phyloP scores from a whole-genome alignment of 805 yeast species.

The Teunomyces panamensis region DNA sequence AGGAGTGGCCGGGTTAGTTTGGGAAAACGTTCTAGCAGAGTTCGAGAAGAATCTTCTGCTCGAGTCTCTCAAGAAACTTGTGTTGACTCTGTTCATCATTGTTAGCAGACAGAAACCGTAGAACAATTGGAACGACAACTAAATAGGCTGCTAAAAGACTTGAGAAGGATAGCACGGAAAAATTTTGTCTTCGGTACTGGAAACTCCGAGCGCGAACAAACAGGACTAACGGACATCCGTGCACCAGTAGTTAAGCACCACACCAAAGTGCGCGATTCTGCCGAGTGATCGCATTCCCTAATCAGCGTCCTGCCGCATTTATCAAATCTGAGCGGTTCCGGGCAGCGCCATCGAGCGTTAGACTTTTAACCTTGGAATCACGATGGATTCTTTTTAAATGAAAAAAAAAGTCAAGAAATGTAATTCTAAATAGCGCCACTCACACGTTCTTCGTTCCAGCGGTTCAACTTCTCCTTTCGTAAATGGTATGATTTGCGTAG shows the following conservation, averaged over 20 bases:
- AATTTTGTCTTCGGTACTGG: neutral
- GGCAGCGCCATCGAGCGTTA: neutral
- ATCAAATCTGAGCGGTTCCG: neutral
- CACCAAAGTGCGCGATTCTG: too few species aligned
- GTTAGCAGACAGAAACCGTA: too few species aligned
- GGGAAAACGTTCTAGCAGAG: slow-evolving; percentile 20
- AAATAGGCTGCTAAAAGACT: too few species aligned
- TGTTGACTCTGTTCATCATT: slow-evolving; percentile 11
- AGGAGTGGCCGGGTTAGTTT: slow-evolving; percentile 12
- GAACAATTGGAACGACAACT: too few species aligned
- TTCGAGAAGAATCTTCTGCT: slow-evolving; percentile 20
- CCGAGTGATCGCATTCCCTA: too few species aligned
- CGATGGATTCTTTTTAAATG: too few species aligned
- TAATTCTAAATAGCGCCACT: slow-evolving; percentile 23
- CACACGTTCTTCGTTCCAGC: slow-evolving; percentile 45
- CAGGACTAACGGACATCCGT: neutral
- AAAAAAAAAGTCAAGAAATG: neutral
- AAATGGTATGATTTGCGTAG: slow-evolving; percentile 30
- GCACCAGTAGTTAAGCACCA: neutral
- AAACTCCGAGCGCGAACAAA: neutral
- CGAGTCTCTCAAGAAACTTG: neutral
- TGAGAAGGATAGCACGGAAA: neutral
- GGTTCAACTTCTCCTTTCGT: slow-evolving; percentile 33
- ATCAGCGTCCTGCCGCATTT: too few species aligned
- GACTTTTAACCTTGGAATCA: too few species aligned